Evolutionary conservation across 176 grass and related monocot species (phyloP).

Genomic region (Saccharum spontaneum): DNA sequence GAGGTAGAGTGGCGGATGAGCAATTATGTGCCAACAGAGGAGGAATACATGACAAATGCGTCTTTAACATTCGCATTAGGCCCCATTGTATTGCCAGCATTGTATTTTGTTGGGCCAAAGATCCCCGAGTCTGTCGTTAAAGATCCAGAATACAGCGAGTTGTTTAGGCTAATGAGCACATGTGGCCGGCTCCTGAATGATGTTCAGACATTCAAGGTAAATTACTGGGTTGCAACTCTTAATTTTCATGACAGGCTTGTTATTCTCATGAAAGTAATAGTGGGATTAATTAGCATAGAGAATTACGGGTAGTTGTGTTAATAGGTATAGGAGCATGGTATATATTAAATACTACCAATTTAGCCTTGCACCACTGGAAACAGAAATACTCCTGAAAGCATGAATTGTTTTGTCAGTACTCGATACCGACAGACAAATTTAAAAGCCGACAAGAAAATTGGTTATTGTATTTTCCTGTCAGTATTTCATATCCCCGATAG

Average conservation of each 20-base stretch:
- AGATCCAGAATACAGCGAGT: slow-evolving; percentile 46
- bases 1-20: slow-evolving; percentile 51
- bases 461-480: too few species aligned
- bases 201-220: slow-evolving; percentile 51
- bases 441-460: too few species aligned
- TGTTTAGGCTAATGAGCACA: slow-evolving; percentile 58
- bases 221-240: background rate
- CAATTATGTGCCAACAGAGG: slow-evolving; percentile 41
- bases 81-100: slow-evolving; percentile 53
- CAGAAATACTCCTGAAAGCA: too few species aligned
- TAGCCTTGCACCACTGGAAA: too few species aligned
- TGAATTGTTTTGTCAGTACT: too few species aligned
- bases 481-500: too few species aligned
- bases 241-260: background rate
- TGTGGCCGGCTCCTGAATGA: slow-evolving; percentile 72
- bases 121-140: slow-evolving; percentile 23
- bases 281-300: too few species aligned
- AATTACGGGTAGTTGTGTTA: too few species aligned
- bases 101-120: slow-evolving; percentile 62
- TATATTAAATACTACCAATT: too few species aligned
- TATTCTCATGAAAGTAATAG: background rate
- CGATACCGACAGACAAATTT: too few species aligned
- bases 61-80: slow-evolving; percentile 54
- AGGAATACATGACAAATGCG: slow-evolving; percentile 67
- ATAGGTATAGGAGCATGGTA: too few species aligned